Conservation (phyloP, 23 red algal genomes). For the Chondrus crispus region DNA sequence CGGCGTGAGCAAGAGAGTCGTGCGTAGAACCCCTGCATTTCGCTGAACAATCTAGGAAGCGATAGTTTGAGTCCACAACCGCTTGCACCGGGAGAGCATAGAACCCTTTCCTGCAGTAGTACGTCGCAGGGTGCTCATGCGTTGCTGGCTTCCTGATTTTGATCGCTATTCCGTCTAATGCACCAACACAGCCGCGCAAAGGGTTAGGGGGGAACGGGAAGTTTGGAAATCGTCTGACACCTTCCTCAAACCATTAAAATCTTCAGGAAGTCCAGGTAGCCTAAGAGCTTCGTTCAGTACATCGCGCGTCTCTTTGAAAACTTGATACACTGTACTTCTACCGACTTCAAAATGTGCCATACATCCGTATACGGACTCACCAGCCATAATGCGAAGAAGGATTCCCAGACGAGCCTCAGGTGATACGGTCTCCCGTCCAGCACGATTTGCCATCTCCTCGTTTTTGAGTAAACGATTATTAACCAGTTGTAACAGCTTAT, state of each 20-base stretch:
- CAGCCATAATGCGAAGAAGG: neutral
- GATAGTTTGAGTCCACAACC: neutral
- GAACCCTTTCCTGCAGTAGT: slow-evolving; percentile 14
- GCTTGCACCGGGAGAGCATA: neutral
- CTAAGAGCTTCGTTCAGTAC: neutral
- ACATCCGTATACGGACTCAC: neutral
- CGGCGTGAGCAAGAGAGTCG: neutral
- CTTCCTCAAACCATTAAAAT: neutral
- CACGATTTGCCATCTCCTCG: neutral
- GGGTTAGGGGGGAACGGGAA: neutral
- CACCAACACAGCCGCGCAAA: neutral
- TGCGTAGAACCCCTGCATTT: slow-evolving; percentile 9
- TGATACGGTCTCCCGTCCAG: neutral
- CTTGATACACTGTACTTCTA: neutral
- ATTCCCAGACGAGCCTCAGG: neutral
- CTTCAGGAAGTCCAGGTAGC: neutral
- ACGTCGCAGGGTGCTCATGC: neutral
- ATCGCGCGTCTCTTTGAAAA: neutral
- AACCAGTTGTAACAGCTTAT: neutral
- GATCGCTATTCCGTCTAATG: neutral
- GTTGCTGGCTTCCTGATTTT: neutral
- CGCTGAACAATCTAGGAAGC: neutral
- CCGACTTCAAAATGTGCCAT: neutral
- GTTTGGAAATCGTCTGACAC: neutral
- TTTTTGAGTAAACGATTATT: neutral